A percentile compares a stretch with the other conserved stretches of the same genome.
These are phyloP conservation scores for Russula dissimulans DNA, from an alignment of 768 basidiomycete species.

Conservation along the genomic window DNA sequence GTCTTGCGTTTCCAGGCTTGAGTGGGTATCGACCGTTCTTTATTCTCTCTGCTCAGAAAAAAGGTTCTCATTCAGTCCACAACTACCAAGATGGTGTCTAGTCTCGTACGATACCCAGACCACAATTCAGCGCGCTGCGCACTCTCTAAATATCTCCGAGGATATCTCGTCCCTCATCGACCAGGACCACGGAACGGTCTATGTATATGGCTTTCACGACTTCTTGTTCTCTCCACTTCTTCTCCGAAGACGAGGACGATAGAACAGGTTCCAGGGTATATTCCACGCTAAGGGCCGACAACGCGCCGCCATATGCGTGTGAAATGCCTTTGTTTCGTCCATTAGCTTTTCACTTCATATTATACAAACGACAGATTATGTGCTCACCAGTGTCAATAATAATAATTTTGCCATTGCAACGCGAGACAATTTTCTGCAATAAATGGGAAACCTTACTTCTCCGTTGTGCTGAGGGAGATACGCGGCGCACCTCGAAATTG, in stretches of 20 bases:
- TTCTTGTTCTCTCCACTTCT: slow-evolving; percentile 53
- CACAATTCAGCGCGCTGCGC: neutral
- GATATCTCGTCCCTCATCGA: slow-evolving; percentile 27
- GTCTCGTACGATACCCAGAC: neutral
- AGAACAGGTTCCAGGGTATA: slow-evolving; percentile 67
- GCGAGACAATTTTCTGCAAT: slow-evolving; percentile 55
- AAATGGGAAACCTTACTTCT: neutral
- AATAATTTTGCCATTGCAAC: slow-evolving; percentile 88
- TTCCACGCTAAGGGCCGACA: slow-evolving; percentile 81
- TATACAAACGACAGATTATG: neutral
- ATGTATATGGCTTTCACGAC: slow-evolving; percentile 57
- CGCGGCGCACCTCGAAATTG: slow-evolving; percentile 52
- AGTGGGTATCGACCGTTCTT: no score
- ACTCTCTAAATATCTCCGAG: slow-evolving; percentile 7
- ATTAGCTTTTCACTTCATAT: neutral
- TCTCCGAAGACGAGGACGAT: slow-evolving; percentile 23
- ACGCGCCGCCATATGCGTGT: slow-evolving; percentile 87
- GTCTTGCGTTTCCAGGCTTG: no score
- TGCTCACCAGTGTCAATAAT: slow-evolving; percentile 85
- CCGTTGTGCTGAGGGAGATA: neutral
- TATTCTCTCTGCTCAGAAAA: neutral
- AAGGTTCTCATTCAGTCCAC: neutral
- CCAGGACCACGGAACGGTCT: slow-evolving; percentile 43
- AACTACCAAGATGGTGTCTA: neutral
- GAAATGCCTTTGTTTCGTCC: slow-evolving; percentile 61